Conservation (phyloP, 768 basidiomycete species). For the Kondoa subrosea region DNA sequence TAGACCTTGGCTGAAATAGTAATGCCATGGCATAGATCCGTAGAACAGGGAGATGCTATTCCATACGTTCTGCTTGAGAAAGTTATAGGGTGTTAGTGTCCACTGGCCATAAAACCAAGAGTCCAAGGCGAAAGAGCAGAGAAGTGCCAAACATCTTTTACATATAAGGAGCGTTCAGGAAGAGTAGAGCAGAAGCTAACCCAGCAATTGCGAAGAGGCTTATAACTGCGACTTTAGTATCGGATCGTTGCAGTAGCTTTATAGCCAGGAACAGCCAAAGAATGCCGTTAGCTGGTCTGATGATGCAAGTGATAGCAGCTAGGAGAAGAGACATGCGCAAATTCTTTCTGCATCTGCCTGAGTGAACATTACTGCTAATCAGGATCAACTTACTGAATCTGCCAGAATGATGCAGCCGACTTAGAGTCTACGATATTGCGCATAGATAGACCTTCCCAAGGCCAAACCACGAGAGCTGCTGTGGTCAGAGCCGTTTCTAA, state of each 20-base stretch:
- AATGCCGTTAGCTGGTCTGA: slow-evolving; percentile 75
- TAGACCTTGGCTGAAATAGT: slow-evolving; percentile 68
- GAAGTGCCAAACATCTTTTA: slow-evolving; percentile 34
- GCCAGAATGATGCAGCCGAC: background rate
- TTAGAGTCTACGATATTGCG: background rate
- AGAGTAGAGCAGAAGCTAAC: background rate
- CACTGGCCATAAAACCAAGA: slow-evolving; percentile 49
- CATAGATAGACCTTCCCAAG: slow-evolving; percentile 21
- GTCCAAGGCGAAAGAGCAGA: slow-evolving; percentile 41
- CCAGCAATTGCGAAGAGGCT: background rate
- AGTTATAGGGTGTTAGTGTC: slow-evolving; percentile 63
- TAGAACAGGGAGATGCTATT: slow-evolving; percentile 73
- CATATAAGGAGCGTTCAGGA: slow-evolving; percentile 24
- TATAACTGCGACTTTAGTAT: background rate
- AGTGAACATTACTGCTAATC: background rate
- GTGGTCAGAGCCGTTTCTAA: slow-evolving; percentile 73
- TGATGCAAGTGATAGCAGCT: slow-evolving; percentile 58
- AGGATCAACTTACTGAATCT: background rate
- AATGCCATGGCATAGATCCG: slow-evolving; percentile 69
- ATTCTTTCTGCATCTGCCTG: background rate
- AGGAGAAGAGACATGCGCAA: slow-evolving; percentile 38
- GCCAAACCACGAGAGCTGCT: slow-evolving; percentile 59
- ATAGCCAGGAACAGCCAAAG: slow-evolving; percentile 62
- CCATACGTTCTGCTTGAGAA: slow-evolving; percentile 65
- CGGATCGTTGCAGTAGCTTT: background rate